phyloP scores from a whole-genome alignment of 495 filamentous ascomycete species.

The Talaromyces adpressus region DNA sequence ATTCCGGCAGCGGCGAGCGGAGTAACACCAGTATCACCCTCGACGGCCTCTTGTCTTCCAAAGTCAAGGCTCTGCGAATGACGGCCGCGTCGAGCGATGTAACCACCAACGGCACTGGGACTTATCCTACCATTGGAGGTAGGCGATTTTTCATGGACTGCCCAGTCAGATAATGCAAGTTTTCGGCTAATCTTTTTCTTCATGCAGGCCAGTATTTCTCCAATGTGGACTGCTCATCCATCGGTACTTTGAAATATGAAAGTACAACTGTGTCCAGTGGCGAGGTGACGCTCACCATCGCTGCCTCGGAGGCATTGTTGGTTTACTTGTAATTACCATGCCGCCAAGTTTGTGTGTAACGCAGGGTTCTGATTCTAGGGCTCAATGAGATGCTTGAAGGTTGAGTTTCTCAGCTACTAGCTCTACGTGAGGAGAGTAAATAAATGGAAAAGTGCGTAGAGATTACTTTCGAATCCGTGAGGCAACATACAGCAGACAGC shows the following conservation, averaged over 20 bases:
- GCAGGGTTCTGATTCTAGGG: background rate
- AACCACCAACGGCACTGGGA: background rate
- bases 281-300: background rate
- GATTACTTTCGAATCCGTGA: no score
- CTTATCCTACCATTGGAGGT: conserved; percentile 1
- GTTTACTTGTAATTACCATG: background rate
- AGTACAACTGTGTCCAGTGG: background rate
- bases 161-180: background rate
- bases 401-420: no score
- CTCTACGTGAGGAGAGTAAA: no score
- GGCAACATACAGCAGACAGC: no score
- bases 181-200: background rate
- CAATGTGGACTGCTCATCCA: background rate
- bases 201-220: background rate
- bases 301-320: conserved; percentile 2
- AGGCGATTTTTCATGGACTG: background rate
- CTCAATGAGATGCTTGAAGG: background rate
- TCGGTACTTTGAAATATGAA: background rate
- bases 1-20: background rate
- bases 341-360: background rate
- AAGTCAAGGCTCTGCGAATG: conserved; percentile 1
- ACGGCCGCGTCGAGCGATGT: background rate
- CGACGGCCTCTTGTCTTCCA: background rate
- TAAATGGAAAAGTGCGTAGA: no score
- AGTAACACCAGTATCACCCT: background rate